phyloP scores from a whole-genome alignment of 441 rosid species.

The Bruguiera hainesii region DNA sequence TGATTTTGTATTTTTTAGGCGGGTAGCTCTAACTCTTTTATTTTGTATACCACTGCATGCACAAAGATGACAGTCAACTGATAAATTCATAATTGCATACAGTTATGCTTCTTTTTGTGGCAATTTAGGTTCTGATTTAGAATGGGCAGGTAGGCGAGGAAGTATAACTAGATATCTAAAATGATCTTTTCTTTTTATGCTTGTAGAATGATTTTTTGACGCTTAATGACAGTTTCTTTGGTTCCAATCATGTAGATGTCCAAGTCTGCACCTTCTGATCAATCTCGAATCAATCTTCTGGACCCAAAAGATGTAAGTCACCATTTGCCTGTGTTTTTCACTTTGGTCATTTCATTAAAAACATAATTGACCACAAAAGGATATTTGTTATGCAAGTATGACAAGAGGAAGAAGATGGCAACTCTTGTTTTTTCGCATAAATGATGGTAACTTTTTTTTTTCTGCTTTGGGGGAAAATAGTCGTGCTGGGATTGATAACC shows the following conservation, averaged over 20 bases:
- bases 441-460: not conserved
- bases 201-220: not conserved
- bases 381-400: not conserved
- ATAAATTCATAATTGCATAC: not conserved
- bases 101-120: too few relatives aligned
- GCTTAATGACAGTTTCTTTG: conserved; percentile 13
- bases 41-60: not conserved
- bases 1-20: conserved; percentile 5
- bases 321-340: conserved; percentile 12
- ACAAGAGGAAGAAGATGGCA: not conserved
- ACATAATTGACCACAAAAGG: not conserved
- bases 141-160: too few relatives aligned
- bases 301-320: conserved; percentile 87
- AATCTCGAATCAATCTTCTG: conserved; percentile 91
- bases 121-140: too few relatives aligned
- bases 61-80: not conserved
- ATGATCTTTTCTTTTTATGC: not conserved
- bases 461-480: not conserved
- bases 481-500: not conserved
- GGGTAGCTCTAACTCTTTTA: not conserved
- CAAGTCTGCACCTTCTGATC: conserved; percentile 92
- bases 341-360: not conserved
- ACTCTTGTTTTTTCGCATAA: too few relatives aligned
- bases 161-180: too few relatives aligned
- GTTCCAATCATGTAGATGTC: conserved; percentile 70